These are phyloP conservation scores for Leccinum boreale DNA, from an alignment of 768 basidiomycete species.

Conservation along the genomic window DNA sequence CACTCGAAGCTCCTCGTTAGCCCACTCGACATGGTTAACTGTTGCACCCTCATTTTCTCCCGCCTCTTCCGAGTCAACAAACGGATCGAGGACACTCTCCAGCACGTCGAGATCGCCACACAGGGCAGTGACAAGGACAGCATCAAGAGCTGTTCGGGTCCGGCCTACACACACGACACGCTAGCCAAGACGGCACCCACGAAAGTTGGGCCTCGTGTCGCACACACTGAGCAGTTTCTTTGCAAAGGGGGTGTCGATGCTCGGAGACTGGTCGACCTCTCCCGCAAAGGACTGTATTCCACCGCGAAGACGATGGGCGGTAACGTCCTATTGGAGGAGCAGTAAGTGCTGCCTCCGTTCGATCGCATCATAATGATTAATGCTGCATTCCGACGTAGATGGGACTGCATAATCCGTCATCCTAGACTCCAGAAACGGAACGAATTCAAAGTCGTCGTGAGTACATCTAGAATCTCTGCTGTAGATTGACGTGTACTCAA, in stretches of 20 bases:
- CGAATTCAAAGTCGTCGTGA: slow-evolving; percentile 35
- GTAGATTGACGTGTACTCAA: slow-evolving; percentile 10
- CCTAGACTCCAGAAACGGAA: slow-evolving; percentile 27
- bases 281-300: slow-evolving; percentile 32
- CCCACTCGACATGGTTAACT: slow-evolving; percentile 27
- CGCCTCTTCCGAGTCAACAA: slow-evolving; percentile 16
- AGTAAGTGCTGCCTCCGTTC: slow-evolving; percentile 25
- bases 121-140: slow-evolving; percentile 23
- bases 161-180: slow-evolving; percentile 27
- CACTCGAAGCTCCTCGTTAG: slow-evolving; percentile 17
- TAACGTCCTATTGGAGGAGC: slow-evolving; percentile 36
- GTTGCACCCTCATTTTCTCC: slow-evolving; percentile 22
- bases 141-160: slow-evolving; percentile 34
- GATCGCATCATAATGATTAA: slow-evolving; percentile 18
- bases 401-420: slow-evolving; percentile 36
- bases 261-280: slow-evolving; percentile 30
- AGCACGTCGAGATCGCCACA: slow-evolving; percentile 19
- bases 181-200: slow-evolving; percentile 23
- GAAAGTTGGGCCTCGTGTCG: slow-evolving; percentile 32
- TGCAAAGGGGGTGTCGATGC: slow-evolving; percentile 38
- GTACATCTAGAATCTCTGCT: slow-evolving; percentile 4
- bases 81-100: slow-evolving; percentile 17
- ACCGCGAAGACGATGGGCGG: slow-evolving; percentile 34
- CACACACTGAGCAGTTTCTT: slow-evolving; percentile 34
- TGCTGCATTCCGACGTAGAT: slow-evolving; percentile 24